A percentile compares a stretch with the other conserved stretches of the same genome.
phyloP scores from a whole-genome alignment of 1,139 yeast genomes.

The Petasospora fabianii region DNA sequence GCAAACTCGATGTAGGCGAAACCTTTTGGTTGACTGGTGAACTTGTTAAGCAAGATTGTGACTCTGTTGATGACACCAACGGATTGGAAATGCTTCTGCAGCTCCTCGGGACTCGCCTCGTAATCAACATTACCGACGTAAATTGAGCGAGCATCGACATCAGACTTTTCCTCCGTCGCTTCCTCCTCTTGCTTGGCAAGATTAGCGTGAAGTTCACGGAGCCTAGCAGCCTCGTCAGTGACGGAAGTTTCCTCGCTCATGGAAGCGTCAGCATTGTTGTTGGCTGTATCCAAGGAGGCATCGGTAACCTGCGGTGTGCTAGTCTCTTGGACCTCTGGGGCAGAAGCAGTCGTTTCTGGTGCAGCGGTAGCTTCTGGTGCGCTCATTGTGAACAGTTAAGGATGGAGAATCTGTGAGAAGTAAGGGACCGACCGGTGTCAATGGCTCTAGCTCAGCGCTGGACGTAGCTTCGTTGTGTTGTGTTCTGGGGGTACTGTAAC shows the following conservation, averaged over 20 bases:
- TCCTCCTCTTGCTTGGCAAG: slow-evolving; percentile 42
- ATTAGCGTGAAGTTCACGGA: slow-evolving; percentile 50
- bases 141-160: slow-evolving; percentile 72
- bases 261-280: slow-evolving; percentile 4
- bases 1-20: slow-evolving; percentile 82
- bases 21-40: slow-evolving; percentile 67
- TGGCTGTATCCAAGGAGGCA: background rate
- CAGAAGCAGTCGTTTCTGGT: no score
- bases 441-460: no score
- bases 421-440: no score
- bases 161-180: slow-evolving; percentile 46
- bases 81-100: slow-evolving; percentile 49
- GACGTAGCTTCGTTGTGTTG: no score
- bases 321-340: no score
- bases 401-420: no score
- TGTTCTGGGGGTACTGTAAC: no score
- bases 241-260: slow-evolving; percentile 27
- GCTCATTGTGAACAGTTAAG: background rate
- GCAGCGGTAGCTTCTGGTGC: background rate
- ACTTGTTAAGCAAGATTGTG: slow-evolving; percentile 52
- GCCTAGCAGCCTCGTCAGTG: slow-evolving; percentile 51
- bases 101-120: slow-evolving; percentile 53
- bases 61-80: slow-evolving; percentile 57
- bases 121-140: slow-evolving; percentile 87
- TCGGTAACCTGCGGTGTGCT: no score